Base-by-base conservation (phyloP, 176 grass and related monocot genomes). In the Bolboschoenus planiculmis region DNA sequence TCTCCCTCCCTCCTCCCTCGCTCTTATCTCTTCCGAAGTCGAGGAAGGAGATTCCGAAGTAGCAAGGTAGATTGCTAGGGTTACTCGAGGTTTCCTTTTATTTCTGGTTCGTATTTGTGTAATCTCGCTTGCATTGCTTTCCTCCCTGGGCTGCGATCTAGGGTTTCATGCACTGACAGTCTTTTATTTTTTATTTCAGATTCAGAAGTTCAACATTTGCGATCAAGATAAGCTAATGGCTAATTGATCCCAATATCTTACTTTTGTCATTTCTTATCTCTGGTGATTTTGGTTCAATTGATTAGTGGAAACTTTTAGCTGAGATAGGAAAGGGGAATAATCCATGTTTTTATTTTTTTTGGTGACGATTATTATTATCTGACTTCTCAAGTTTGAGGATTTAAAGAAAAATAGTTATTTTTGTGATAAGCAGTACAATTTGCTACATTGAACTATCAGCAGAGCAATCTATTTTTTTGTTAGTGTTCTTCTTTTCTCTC, bases 401-500 rank as follows among this genome's bases (percentile, higher is more conserved):
- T 31, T 51, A 46, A 76, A 53, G 26, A 53, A 33, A 24, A 20
- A 77, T 11, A 3, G 24, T 76, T 51, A 76, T 31, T 76, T 75
- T 76, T 4, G 44, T 76, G 26, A 76, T 8, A 50, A 76, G 44
- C 46, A 76, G 26, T 76, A 48, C 24, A 76, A 76, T 76, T 51
- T 31, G 44, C 14, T 76, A 33, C 72, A 33, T 77, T 77, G 31
- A 33, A 50, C 72, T 51, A 51, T 26, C 46, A 77, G 5, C 24
- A 53, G 53, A 77, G 27, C 44, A 35, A 54, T 47, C 24, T 57
- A 63, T n/a, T n/a, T n/a, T 74, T 40, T 63, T 81, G 55, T 46
- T 23, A 39, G 66, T 46, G 26, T 39, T 59, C 79, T 62, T 66
- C 56, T 90, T 86, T 70, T 53, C 85, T 65, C 82, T 62, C 78